These are phyloP conservation scores for Colletotrichum paranaense DNA, from an alignment of 2,329 filamentous ascomycete genomes.

Conservation along the genomic window DNA sequence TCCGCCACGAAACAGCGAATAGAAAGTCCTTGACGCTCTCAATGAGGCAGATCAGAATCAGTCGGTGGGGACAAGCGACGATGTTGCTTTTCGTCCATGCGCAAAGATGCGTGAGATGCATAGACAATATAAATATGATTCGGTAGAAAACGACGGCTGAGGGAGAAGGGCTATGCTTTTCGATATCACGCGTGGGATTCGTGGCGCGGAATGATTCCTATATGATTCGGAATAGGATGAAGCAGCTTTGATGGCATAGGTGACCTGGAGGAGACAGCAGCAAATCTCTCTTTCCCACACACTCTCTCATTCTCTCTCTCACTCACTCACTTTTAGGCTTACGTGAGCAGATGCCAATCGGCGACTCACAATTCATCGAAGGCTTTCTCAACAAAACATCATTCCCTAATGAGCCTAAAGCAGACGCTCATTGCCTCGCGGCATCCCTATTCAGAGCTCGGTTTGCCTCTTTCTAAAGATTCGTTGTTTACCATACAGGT, in stretches of 20 bases:
- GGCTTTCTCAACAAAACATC: background rate
- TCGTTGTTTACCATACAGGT: background rate
- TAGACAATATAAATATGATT: background rate
- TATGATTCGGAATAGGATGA: background rate
- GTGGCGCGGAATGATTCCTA: background rate
- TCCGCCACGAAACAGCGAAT: background rate
- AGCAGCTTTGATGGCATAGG: background rate
- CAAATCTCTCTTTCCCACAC: no score
- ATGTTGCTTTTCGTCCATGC: background rate
- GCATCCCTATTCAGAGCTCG: background rate
- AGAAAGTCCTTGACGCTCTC: background rate
- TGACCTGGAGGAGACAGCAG: background rate
- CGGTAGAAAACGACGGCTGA: background rate
- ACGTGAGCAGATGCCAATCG: background rate
- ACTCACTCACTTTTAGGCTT: background rate
- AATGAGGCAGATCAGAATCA: slow-evolving; percentile 1
- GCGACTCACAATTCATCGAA: background rate
- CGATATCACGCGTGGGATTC: background rate
- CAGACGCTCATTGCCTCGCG: background rate
- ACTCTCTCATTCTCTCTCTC: no score
- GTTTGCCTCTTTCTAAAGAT: background rate
- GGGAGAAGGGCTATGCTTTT: background rate
- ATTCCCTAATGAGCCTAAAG: background rate
- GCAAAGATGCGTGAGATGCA: background rate
- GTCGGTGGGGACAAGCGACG: background rate